Conservation (phyloP, 2,329 filamentous ascomycete species). For the Arthrobotrys sphaeroides region DNA sequence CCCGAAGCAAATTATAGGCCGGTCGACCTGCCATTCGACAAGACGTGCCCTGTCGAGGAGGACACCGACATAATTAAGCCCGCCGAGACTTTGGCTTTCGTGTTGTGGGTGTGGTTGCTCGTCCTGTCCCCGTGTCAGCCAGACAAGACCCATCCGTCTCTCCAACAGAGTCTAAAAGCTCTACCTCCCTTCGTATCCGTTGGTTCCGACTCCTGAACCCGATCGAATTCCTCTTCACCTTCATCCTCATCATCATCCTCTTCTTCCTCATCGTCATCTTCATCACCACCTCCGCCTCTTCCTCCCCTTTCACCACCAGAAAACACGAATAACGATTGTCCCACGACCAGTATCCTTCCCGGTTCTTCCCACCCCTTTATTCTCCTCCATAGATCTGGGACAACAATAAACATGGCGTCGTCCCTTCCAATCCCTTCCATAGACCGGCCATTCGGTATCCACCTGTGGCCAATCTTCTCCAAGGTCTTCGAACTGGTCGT, state of each 20-base stretch:
- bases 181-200: constrained; percentile 21
- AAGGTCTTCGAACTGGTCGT: constrained; percentile 79
- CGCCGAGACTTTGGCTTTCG: constrained; percentile 13
- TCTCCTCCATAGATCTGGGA: not conserved
- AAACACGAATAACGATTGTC: constrained; percentile 44
- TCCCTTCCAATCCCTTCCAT: constrained; percentile 75
- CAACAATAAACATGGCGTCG: constrained; percentile 23
- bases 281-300: not conserved
- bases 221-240: constrained; percentile 21
- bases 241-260: not conserved
- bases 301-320: too few relatives aligned
- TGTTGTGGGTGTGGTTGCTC: constrained; percentile 13
- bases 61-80: constrained; percentile 13
- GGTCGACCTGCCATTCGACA: constrained; percentile 19
- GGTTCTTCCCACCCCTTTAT: not conserved
- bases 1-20: constrained; percentile 18
- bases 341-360: constrained; percentile 36
- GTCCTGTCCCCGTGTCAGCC: not conserved
- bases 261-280: not conserved
- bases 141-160: constrained; percentile 1
- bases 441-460: constrained; percentile 89
- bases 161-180: constrained; percentile 21
- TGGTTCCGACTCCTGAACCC: constrained; percentile 50
- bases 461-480: constrained; percentile 94
- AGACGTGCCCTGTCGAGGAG: constrained; percentile 19